Evolutionary conservation across 2,329 filamentous ascomycete genomes (phyloP).

Genomic region (Verruconis gallopava): DNA sequence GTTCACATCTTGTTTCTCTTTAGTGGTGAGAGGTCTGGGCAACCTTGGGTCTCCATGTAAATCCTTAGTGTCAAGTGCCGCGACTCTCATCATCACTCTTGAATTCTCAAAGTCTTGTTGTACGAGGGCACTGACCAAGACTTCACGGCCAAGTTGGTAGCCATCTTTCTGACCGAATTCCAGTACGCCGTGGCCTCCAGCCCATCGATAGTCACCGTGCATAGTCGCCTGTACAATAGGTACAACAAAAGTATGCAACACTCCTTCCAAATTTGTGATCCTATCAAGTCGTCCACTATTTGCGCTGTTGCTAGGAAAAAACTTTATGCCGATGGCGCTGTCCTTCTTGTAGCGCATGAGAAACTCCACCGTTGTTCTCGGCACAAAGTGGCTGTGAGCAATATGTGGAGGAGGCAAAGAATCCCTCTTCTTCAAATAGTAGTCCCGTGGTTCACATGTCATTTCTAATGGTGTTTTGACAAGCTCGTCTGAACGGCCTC

Average conservation of each 20-base stretch:
- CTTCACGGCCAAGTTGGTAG: conserved; percentile 1
- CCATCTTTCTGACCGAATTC: background rate
- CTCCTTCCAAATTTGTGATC: conserved; percentile 4
- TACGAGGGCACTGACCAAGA: background rate
- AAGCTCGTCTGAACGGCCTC: too few relatives aligned
- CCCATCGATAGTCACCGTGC: conserved; percentile 2
- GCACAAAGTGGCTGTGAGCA: background rate
- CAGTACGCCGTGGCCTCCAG: background rate
- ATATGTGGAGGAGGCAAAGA: background rate
- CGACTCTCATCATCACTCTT: background rate
- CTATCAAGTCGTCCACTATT: background rate
- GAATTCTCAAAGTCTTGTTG: conserved; percentile 3
- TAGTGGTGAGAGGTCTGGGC: background rate
- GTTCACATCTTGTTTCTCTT: background rate
- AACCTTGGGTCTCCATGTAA: background rate
- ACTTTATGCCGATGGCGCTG: background rate
- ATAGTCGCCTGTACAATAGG: conserved; percentile 1
- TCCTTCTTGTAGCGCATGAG: conserved; percentile 4
- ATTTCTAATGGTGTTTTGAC: too few relatives aligned
- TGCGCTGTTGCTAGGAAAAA: too few relatives aligned
- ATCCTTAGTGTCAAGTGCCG: background rate
- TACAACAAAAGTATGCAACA: conserved; percentile 2
- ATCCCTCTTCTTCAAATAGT: background rate
- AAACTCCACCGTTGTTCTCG: background rate
- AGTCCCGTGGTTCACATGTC: background rate